These are phyloP conservation scores for Akanthomyces uredinophilus DNA, from an alignment of 2,329 filamentous ascomycete species.

Conservation along the genomic window DNA sequence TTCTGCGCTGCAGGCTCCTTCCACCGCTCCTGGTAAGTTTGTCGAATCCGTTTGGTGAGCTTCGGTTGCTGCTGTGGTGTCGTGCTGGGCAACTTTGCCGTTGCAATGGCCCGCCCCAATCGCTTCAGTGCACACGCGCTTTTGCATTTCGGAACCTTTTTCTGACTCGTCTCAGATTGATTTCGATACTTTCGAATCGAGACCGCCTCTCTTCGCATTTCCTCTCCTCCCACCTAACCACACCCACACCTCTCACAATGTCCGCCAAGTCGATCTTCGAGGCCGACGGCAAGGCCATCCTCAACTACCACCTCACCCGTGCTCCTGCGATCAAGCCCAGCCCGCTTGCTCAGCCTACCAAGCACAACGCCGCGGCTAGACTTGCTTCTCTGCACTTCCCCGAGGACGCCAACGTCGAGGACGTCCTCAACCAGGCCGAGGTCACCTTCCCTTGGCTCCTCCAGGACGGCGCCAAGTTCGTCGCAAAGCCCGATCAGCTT, in stretches of 20 bases:
- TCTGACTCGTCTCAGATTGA: constrained; percentile 7
- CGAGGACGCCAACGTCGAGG: constrained; percentile 75
- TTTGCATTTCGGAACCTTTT: constrained; percentile 8
- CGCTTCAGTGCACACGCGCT: neutral
- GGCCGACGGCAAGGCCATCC: constrained; percentile 99
- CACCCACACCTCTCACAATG: constrained; percentile 31
- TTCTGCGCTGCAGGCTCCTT: neutral
- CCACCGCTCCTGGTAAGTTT: neutral
- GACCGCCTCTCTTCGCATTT: constrained; percentile 9
- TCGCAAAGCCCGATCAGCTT: constrained; percentile 98
- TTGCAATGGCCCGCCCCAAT: neutral
- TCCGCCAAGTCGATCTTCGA: constrained; percentile 89
- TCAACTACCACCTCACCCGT: constrained; percentile 99
- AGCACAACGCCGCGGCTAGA: constrained; percentile 88
- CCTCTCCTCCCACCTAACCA: constrained; percentile 21
- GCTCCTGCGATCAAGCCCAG: constrained; percentile 97
- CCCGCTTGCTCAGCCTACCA: constrained; percentile 75
- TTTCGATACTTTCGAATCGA: neutral
- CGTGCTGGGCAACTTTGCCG: neutral
- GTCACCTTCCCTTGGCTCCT: constrained; percentile 95
- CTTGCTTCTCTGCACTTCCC: constrained; percentile 91
- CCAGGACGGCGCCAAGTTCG: constrained; percentile 77
- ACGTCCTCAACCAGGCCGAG: constrained; percentile 92
- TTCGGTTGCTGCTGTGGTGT: neutral
- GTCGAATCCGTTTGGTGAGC: neutral